Evolutionary conservation across 805 yeast genomes (phyloP).

Genomic region (Naumovozyma castellii): DNA sequence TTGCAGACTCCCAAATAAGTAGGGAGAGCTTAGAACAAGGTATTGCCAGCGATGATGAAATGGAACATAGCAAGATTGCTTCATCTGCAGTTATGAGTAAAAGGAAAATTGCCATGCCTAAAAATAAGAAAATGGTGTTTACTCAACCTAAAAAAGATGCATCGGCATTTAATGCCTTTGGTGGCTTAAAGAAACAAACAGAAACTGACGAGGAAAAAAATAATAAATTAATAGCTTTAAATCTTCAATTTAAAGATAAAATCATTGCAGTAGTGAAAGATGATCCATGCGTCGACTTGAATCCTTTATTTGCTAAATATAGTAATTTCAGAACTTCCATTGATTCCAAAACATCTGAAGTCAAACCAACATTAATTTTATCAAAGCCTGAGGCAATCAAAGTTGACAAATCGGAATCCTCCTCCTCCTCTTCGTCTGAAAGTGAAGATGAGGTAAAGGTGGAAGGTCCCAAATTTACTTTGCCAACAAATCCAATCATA

Average conservation of each 20-base stretch:
- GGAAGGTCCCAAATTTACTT: conserved; percentile 62
- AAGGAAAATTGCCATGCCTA: conserved; percentile 60
- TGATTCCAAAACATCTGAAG: background rate
- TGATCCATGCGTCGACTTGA: conserved; percentile 47
- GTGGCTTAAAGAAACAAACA: conserved; percentile 4
- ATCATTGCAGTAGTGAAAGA: conserved; percentile 34
- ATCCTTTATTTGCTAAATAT: conserved; percentile 50
- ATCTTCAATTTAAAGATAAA: conserved; percentile 46
- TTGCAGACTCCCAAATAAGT: conserved; percentile 55
- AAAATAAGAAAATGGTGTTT: conserved; percentile 30
- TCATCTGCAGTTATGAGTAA: conserved; percentile 52
- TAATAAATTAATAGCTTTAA: conserved; percentile 54
- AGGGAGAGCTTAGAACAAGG: conserved; percentile 34
- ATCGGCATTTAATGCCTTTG: conserved; percentile 15
- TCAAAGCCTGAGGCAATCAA: background rate
- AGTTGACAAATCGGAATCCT: background rate
- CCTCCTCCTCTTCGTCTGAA: conserved; percentile 3
- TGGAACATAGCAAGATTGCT: conserved; percentile 32
- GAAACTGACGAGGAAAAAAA: conserved; percentile 27
- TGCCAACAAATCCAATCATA: conserved; percentile 39
- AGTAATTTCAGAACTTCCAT: conserved; percentile 15
- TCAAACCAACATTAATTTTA: background rate
- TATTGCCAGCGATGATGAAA: conserved; percentile 31
- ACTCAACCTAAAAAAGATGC: conserved; percentile 7
- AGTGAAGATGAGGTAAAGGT: conserved; percentile 53